phyloP scores from a whole-genome alignment of 2,329 filamentous ascomycete species.

The Thielaviopsis ethacetica region DNA sequence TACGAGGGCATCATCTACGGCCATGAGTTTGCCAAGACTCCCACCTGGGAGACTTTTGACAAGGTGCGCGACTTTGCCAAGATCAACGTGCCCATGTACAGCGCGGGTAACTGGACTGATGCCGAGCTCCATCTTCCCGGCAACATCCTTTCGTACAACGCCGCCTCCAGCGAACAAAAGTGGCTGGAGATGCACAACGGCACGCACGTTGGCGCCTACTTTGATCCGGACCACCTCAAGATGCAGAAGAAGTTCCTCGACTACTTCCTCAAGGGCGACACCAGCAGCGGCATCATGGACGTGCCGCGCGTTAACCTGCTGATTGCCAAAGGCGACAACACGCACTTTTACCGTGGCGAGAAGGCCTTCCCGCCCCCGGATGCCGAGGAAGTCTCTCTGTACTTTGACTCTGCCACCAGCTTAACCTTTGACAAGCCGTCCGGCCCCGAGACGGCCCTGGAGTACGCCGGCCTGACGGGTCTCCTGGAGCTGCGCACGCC shows the following conservation, averaged over 20 bases:
- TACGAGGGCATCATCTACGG: background rate
- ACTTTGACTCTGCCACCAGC: slow-evolving; percentile 29
- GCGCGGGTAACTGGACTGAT: slow-evolving; percentile 55
- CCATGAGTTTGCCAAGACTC: background rate
- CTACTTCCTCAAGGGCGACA: slow-evolving; percentile 53
- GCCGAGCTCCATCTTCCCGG: slow-evolving; percentile 53
- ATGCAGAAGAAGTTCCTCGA: slow-evolving; percentile 52
- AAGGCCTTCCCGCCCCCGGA: slow-evolving; percentile 34
- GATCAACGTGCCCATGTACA: slow-evolving; percentile 50
- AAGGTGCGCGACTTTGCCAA: slow-evolving; percentile 49
- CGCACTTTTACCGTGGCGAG: slow-evolving; percentile 47
- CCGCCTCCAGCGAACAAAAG: slow-evolving; percentile 49
- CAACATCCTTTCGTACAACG: slow-evolving; percentile 48
- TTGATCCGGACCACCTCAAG: slow-evolving; percentile 52
- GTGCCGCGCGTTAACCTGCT: slow-evolving; percentile 43
- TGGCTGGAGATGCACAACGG: slow-evolving; percentile 55
- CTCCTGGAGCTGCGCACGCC: background rate
- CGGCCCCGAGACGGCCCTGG: background rate
- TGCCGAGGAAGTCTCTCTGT: slow-evolving; percentile 51
- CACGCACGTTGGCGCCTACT: slow-evolving; percentile 56
- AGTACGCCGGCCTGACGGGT: background rate
- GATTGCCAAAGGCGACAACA: slow-evolving; percentile 49
- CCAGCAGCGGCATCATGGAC: slow-evolving; percentile 45
- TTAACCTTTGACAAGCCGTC: background rate
- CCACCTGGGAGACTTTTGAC: slow-evolving; percentile 24